These are phyloP conservation scores for Schoenoplectus triqueter DNA, from an alignment of 202 grass and related monocot species.

Conservation along the genomic window DNA sequence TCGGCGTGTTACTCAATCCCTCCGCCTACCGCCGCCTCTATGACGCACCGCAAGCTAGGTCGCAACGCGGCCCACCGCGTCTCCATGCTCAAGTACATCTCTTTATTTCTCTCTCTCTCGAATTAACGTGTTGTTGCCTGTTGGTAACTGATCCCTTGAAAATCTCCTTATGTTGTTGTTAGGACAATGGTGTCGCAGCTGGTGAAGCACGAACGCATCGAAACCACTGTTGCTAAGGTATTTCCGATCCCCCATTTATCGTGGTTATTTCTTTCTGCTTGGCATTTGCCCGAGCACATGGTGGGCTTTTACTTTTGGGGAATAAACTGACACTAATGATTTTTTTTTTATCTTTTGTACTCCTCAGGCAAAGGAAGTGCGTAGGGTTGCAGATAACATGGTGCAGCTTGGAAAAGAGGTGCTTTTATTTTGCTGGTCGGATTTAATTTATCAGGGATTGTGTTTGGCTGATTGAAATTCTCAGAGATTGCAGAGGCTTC, in stretches of 20 bases:
- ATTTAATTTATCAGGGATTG: conserved; percentile 7
- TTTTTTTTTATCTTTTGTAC: neutral
- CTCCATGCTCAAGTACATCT: conserved; percentile 71
- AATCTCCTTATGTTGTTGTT: conserved; percentile 9
- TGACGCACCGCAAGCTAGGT: conserved; percentile 64
- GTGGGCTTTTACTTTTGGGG: neutral
- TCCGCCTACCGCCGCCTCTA: conserved; percentile 31
- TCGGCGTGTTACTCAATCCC: conserved; percentile 23
- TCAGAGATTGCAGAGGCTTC: neutral
- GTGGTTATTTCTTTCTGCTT: neutral
- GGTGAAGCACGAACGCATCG: conserved; percentile 94
- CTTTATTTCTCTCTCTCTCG: neutral
- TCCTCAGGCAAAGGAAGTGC: conserved; percentile 84
- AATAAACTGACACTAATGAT: neutral
- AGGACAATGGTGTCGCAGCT: conserved; percentile 98
- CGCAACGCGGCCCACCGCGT: conserved; percentile 68
- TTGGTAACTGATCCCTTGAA: conserved; percentile 24
- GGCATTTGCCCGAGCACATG: conserved; percentile 20
- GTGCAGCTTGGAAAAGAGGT: conserved; percentile 97
- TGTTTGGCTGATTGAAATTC: neutral
- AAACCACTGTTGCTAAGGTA: conserved; percentile 61
- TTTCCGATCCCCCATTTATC: neutral
- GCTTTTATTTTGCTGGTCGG: neutral
- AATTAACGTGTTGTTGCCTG: conserved; percentile 19
- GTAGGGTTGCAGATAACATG: conserved; percentile 90